Conservation (phyloP, 805 yeast genomes). For the Nakazawaea anatomiae region DNA sequence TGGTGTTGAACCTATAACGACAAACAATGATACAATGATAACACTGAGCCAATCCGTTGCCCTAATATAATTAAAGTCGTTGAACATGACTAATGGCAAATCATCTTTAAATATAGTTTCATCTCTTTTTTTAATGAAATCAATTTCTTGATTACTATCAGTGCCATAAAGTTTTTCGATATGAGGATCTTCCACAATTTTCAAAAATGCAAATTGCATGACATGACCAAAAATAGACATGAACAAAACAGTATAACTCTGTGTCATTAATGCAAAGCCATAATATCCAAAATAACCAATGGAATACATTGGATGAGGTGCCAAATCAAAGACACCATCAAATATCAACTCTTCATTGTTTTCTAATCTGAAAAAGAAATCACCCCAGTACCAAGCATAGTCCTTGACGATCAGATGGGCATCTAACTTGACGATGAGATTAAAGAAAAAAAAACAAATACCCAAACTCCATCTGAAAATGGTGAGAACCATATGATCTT, state of each 20-base stretch:
- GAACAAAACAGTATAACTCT: conserved; percentile 62
- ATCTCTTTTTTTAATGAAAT: conserved; percentile 28
- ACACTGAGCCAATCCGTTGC: conserved; percentile 54
- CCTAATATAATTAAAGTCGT: conserved; percentile 58
- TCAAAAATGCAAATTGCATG: conserved; percentile 68
- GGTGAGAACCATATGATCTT: conserved; percentile 37
- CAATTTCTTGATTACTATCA: conserved; percentile 3
- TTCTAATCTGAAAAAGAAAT: conserved; percentile 75
- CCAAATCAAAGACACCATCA: conserved; percentile 85
- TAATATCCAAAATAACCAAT: conserved; percentile 85
- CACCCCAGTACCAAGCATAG: conserved; percentile 96
- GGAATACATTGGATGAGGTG: conserved; percentile 91
- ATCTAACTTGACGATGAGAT: conserved; percentile 79
- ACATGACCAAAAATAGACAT: conserved; percentile 74
- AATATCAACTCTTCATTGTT: conserved; percentile 63
- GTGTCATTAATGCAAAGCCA: conserved; percentile 73
- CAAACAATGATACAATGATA: conserved; percentile 34
- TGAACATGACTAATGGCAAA: conserved; percentile 49
- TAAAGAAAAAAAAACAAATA: conserved; percentile 56
- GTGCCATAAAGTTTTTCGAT: conserved; percentile 70
- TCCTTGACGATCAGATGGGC: conserved; percentile 87
- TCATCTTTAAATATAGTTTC: conserved; percentile 12
- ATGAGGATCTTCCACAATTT: conserved; percentile 78
- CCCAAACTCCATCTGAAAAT: conserved; percentile 54
- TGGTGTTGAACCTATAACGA: conserved; percentile 27